Evolutionary conservation across 2,329 filamentous ascomycete species (phyloP), one percentile per base, ranked within the genome.

Genomic region (Paecilomyces fulvus): DNA sequence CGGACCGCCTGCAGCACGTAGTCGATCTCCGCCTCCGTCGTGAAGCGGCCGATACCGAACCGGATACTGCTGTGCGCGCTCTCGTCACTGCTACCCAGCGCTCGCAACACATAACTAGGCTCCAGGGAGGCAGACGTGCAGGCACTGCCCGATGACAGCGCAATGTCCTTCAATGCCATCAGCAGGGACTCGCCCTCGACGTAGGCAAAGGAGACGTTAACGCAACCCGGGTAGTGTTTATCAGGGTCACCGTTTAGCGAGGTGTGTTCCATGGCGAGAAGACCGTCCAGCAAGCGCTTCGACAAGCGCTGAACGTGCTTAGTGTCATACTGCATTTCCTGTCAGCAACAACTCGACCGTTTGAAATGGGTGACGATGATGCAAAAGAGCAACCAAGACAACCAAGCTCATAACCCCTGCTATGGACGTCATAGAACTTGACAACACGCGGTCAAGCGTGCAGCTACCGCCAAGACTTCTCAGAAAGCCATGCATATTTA

Each of bases 121-220:
- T 99, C 94, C 31, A 99, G 79, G 0, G 94, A 99, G 0, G 94
- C 94, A 3, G 92, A 97, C 1, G 94, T 99, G 76, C 94, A 99
- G 5, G 94, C 94, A 68, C 91, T 96, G 56, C 94, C 94, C 0
- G 94, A 99, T 6, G 92, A 97, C 33, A 99, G 79, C 0, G 94
- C 94, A 73, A 99, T 96, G 65, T 99, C 94, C 76, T 99, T 99
- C 50, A 99, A 78, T 0, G 94, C 94, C 94, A 99, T 99, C 61
- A 99, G 82, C 1, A 99, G 86, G 2, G 94, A 97, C 75, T 99
- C 94, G 63, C 94, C 94, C 75, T 99, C 94, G 3, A 99, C 91
- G 67, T 99, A 99, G 31, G 94, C 92, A 69, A 99, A 99, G 0
- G 94, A 99, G 10, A 99, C 89, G 73, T 99, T 99, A 59, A 99